Conservation (phyloP, 2,329 filamentous ascomycete species). For the Blastomyces parvus region DNA sequence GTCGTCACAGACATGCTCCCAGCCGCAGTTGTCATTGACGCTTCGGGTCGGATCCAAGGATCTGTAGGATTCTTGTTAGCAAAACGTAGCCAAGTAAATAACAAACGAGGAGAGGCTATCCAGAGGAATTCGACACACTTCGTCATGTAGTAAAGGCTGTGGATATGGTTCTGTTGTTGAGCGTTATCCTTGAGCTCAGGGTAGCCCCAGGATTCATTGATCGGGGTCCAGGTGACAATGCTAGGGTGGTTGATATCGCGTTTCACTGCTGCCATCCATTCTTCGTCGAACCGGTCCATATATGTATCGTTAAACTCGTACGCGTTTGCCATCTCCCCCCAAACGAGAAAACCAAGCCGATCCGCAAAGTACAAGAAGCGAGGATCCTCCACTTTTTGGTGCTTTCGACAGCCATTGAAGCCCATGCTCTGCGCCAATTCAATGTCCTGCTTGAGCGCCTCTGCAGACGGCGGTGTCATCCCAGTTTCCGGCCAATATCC, state of each 20-base stretch:
- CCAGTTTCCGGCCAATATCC: slow-evolving; percentile 63
- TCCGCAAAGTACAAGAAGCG: slow-evolving; percentile 61
- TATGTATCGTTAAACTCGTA: slow-evolving; percentile 54
- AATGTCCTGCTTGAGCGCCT: slow-evolving; percentile 58
- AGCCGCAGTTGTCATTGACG: slow-evolving; percentile 63
- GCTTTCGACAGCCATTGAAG: slow-evolving; percentile 62
- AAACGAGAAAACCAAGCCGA: slow-evolving; percentile 54
- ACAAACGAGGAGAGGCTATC: neutral
- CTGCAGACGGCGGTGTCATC: slow-evolving; percentile 53
- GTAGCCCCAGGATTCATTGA: slow-evolving; percentile 58
- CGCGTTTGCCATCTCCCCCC: slow-evolving; percentile 62
- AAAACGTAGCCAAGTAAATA: neutral
- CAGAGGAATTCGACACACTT: slow-evolving; percentile 39
- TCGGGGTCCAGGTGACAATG: slow-evolving; percentile 57
- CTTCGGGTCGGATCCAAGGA: slow-evolving; percentile 53
- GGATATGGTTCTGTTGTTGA: slow-evolving; percentile 55
- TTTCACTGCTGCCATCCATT: slow-evolving; percentile 55
- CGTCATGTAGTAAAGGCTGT: slow-evolving; percentile 54
- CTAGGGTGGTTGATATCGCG: slow-evolving; percentile 58
- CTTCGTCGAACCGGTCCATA: slow-evolving; percentile 50
- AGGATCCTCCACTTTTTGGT: slow-evolving; percentile 57
- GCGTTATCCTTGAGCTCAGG: slow-evolving; percentile 46
- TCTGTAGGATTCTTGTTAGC: slow-evolving; percentile 18
- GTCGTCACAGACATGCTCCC: slow-evolving; percentile 58
- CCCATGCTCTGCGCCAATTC: slow-evolving; percentile 54